phyloP scores from a whole-genome alignment of 139 green algal genomes.

The Chlorella ohadii region DNA sequence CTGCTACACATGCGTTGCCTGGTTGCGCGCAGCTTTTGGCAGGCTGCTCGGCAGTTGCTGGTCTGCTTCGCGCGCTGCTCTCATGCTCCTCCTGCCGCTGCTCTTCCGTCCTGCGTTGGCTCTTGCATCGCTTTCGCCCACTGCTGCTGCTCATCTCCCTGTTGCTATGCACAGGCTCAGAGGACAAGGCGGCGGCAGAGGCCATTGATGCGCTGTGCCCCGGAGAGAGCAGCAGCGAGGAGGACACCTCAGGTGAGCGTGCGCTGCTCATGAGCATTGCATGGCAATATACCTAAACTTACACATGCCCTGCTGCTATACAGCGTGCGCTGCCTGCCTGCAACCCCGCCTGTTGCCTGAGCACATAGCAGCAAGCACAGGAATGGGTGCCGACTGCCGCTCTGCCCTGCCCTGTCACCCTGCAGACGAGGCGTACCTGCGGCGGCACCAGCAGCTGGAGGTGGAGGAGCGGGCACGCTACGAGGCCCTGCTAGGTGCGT shows the following conservation, averaged over 20 bases:
- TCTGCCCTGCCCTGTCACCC: background rate
- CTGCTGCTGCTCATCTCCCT: background rate
- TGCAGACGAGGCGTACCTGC: conserved; percentile 42
- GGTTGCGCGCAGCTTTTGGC: too few relatives aligned
- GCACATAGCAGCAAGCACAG: too few relatives aligned
- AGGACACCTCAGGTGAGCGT: conserved; percentile 34
- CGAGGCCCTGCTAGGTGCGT: conserved; percentile 19
- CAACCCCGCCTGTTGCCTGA: too few relatives aligned
- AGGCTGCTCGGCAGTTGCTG: too few relatives aligned
- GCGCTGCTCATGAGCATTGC: too few relatives aligned
- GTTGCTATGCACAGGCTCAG: background rate
- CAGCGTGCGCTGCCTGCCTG: too few relatives aligned
- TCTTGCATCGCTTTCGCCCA: too few relatives aligned
- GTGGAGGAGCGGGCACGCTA: conserved; percentile 35
- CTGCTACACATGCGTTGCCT: background rate
- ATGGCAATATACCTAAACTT: too few relatives aligned
- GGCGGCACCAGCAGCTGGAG: conserved; percentile 33
- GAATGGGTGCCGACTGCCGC: too few relatives aligned
- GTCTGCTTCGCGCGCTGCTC: background rate
- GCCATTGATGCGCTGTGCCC: conserved; percentile 17
- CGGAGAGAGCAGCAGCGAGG: conserved; percentile 36
- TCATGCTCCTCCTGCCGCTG: too few relatives aligned
- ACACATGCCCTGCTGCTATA: too few relatives aligned
- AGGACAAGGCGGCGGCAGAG: background rate
- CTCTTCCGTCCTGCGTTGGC: too few relatives aligned